Percentiles rank a stretch among this genome's conserved stretches.
phyloP scores from a whole-genome alignment of 768 basidiomycete species.

The Mycena sanguinolenta region DNA sequence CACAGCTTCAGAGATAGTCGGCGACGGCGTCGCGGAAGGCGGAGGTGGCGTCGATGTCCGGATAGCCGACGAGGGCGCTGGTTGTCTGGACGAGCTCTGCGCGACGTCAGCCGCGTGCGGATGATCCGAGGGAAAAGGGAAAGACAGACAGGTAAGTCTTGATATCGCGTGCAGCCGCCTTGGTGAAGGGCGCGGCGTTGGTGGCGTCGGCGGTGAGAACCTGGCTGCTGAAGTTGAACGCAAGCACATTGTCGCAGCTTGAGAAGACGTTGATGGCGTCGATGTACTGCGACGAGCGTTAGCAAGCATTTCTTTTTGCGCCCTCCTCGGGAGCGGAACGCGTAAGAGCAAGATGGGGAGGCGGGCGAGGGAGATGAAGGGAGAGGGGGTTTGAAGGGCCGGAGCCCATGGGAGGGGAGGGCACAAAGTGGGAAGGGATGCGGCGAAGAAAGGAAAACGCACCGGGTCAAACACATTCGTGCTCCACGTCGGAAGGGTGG shows the following conservation, averaged over 20 bases:
- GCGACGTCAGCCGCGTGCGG: no score
- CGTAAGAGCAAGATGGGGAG: no score
- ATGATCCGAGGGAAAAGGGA: no score
- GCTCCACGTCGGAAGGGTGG: constrained; percentile 74
- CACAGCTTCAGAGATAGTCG: not conserved
- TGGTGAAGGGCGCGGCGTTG: constrained; percentile 72
- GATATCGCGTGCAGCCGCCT: constrained; percentile 80
- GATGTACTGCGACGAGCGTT: no score
- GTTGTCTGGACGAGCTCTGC: not conserved
- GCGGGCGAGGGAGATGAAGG: no score
- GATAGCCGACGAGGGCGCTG: constrained; percentile 2
- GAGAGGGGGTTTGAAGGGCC: no score
- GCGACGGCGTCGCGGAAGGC: constrained; percentile 5
- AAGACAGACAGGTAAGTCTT: constrained; percentile 69
- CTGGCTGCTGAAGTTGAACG: constrained; percentile 81
- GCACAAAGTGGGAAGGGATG: no score
- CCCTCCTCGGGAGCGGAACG: no score
- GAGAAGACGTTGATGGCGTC: constrained; percentile 69
- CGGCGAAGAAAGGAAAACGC: no score
- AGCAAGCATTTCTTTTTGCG: no score
- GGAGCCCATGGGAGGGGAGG: no score
- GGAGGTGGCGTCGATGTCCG: constrained; percentile 9
- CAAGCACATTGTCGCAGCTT: constrained; percentile 78
- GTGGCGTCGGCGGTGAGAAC: constrained; percentile 57
- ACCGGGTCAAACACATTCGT: constrained; percentile 67